Evolutionary conservation across 306 rosid genomes (phyloP).

Genomic region (Glycine tomentella): DNA sequence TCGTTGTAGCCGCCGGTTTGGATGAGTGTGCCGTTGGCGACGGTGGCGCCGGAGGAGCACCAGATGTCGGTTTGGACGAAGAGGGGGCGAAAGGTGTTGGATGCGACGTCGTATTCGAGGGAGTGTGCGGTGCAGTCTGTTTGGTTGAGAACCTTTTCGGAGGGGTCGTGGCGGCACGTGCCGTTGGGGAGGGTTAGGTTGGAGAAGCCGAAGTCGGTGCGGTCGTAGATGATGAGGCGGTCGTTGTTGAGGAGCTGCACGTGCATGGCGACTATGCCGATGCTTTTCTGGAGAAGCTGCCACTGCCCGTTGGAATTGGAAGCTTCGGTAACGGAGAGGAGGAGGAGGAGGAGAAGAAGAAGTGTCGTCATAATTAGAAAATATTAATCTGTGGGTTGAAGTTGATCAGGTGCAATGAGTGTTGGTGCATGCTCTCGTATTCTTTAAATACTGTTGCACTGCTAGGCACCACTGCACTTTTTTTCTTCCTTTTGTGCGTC

Average conservation of each 20-base stretch:
- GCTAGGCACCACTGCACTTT: no score
- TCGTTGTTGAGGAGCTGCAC: constrained; percentile 74
- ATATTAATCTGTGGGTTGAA: not conserved
- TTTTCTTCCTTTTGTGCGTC: no score
- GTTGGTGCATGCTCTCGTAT: not conserved
- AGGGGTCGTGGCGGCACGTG: constrained; percentile 51
- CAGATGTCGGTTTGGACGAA: constrained; percentile 55
- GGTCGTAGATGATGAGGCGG: constrained; percentile 29
- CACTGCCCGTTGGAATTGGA: constrained; percentile 34
- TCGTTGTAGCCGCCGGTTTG: constrained; percentile 32
- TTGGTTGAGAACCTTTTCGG: constrained; percentile 30
- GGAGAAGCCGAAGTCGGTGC: constrained; percentile 70
- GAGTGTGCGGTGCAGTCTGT: constrained; percentile 84
- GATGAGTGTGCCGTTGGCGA: no score
- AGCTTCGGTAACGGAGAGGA: not conserved
- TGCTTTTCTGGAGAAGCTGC: constrained; percentile 55
- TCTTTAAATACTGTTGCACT: no score
- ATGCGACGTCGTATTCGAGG: constrained; percentile 62
- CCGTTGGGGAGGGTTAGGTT: constrained; percentile 57
- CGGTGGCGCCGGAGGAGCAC: no score
- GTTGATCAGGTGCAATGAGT: not conserved
- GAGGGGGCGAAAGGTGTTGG: constrained; percentile 64
- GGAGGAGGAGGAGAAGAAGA: not conserved
- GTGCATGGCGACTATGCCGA: constrained; percentile 83
- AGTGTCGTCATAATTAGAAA: no score